Percentiles rank a stretch among this genome's conserved stretches.
These are phyloP conservation scores for Rhypophila decipiens DNA, from an alignment of 495 filamentous ascomycete species.

Conservation along the genomic window DNA sequence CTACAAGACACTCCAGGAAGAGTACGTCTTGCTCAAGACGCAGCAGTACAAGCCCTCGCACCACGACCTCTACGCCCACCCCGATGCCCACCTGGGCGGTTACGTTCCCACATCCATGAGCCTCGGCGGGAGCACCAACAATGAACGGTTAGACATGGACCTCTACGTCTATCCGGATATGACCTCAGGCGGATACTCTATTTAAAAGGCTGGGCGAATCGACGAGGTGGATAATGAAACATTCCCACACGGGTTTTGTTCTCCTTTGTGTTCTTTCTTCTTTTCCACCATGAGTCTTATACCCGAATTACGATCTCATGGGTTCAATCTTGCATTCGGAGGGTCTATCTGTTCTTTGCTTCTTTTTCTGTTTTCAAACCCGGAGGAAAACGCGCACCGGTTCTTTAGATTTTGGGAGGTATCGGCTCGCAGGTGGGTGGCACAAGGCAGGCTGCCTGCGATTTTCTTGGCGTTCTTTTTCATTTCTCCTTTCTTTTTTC, in stretches of 20 bases:
- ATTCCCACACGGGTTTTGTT: too few species aligned
- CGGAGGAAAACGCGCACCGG: too few species aligned
- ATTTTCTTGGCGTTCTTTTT: too few species aligned
- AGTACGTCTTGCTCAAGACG: constrained; percentile 34
- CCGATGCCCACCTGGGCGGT: constrained; percentile 10
- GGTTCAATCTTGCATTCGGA: too few species aligned
- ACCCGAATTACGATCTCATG: neutral
- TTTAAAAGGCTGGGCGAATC: constrained; percentile 3
- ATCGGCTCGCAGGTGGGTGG: too few species aligned
- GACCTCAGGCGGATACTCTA: constrained; percentile 12
- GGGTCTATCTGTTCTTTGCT: too few species aligned
- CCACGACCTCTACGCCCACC: constrained; percentile 13
- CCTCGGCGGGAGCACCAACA: constrained; percentile 4
- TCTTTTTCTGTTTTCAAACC: too few species aligned
- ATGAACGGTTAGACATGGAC: constrained; percentile 22
- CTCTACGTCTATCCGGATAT: constrained; percentile 25
- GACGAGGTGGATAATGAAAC: neutral
- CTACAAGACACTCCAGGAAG: constrained; percentile 33
- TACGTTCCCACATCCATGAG: constrained; percentile 15
- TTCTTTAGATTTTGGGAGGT: too few species aligned
- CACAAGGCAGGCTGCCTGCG: too few species aligned
- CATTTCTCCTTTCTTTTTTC: too few species aligned
- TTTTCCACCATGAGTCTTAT: neutral
- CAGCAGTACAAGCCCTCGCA: constrained; percentile 19
- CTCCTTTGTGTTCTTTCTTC: too few species aligned